Conservation (phyloP, 768 basidiomycete species). For the Fibroporia radiculosa region DNA sequence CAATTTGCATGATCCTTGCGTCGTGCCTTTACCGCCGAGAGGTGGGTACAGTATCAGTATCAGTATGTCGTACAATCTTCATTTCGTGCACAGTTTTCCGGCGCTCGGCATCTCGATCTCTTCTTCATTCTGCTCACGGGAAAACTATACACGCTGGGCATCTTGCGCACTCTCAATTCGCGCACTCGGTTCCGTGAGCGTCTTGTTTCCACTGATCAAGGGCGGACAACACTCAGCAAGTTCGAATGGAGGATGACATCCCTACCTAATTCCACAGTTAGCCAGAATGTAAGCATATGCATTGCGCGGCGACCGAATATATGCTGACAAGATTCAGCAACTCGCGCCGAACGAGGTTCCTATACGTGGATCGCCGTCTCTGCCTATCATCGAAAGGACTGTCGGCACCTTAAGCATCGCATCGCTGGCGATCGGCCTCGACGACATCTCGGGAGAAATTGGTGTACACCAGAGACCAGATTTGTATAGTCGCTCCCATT, state of each 20-base stretch:
- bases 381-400: background rate
- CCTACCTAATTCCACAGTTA: background rate
- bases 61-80: background rate
- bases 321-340: background rate
- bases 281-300: background rate
- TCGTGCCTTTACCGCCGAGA: constrained; percentile 19
- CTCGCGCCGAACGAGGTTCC: background rate
- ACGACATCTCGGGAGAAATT: no score
- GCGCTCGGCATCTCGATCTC: constrained; percentile 18
- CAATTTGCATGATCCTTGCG: constrained; percentile 25
- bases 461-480: no score
- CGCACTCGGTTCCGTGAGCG: constrained; percentile 20
- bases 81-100: background rate
- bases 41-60: background rate
- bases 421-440: no score
- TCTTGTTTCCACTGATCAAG: constrained; percentile 34
- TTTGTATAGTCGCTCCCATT: no score
- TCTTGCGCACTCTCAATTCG: constrained; percentile 24
- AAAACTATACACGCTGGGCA: constrained; percentile 33
- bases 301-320: background rate
- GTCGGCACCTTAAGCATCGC: background rate
- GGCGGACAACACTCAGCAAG: constrained; percentile 29
- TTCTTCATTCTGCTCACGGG: constrained; percentile 44
- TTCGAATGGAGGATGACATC: constrained; percentile 27
- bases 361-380: background rate